Base-by-base conservation (phyloP, 163 green algal genomes). In the Chloromonas sp. region DNA sequence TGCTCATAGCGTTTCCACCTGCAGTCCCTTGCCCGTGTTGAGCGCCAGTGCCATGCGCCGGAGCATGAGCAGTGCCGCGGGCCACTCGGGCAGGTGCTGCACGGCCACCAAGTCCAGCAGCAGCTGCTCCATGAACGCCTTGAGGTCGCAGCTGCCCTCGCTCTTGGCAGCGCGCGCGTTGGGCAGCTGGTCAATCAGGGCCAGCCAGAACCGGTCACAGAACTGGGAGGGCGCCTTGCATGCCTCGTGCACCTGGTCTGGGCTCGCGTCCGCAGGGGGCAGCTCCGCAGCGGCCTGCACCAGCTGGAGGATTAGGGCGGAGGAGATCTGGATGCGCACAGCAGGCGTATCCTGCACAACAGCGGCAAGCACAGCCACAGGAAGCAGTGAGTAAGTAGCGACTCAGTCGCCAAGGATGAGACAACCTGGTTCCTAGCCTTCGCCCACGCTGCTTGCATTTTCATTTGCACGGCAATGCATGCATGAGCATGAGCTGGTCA, bases 301-400 rank as follows among this genome's bases (percentile, higher is more conserved):
- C 85, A 97, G 89, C 85, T 95, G 89, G 86, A 97, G 83, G 77
- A 97, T 70, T 14, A 96, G 84, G 0, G 94, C 93, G 0, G 90
- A 91, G 3, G 90, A 78, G 60, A 92, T 85, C 82, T 92, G 81
- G 57, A 82, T 61, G 62, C 62, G 14, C 60, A 84, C 60, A 57
- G 15, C 70, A 14, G 77, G 78, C 8, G 61, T n/a, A n/a, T 83
- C 80, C 80, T 83, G 80, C 78, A 11, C 36, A 36, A 36, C 36
- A 36, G 36, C 36, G 36, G 36, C 36, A 36, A 36, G 36, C 36
- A 36, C 36, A 36, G 36, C 36, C 36, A 36, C 36, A 36, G 36
- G 36, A 36, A 36, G 36, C 36, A 36, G 36, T 36, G 36, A 36
- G 36, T 36, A 36, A 36, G 36, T 36, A 36, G 36, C 36, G 36